Base-by-base conservation (phyloP, 1,284 basidiomycete genomes). In the Agaricales sp. region DNA sequence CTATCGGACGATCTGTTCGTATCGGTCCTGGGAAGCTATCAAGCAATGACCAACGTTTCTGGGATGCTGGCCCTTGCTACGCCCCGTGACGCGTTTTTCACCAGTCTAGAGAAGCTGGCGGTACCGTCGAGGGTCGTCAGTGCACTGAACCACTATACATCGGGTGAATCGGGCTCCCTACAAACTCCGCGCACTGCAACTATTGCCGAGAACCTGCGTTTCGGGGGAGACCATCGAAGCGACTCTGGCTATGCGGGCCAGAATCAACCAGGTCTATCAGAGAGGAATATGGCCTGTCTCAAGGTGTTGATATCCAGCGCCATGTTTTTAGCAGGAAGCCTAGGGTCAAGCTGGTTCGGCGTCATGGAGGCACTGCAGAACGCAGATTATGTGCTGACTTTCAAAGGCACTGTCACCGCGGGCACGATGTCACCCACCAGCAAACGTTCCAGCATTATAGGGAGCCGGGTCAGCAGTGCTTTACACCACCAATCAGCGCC, bases 31-130 rank as follows among this genome's bases (percentile, higher is more conserved):
- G 74, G 82, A 1, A 84, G 85, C 50, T 81, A 90, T 55, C 87
- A 93, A 57, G 83, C 85, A 26, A 80, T 96, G 63, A 88, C 88
- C 2, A 87, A 89, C 50, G 89, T 91, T 1, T 84, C 90, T 23
- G 95, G 95, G n/a, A 87, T 90, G 63, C 78, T 97, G 11, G 80
- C 78, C 1, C 73, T 98, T 3, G 67, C 73, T 0, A 94, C 90
- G 0, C 91, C 93, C 0, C 79, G 95, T n/a, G 92, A 98, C 56
- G 91, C 92, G 0, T 90, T 98, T 64, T 80, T 98, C 58, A 87
- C 81, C 18, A 87, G 81, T 41, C 76, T 98, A 11, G 80, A 90
- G 16, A 89, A 91, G 54, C 87, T 91, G 53, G 87, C 93, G 0
- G 88, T 97, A 6, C 94, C 94, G 0, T 78, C 87, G 0, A 76